These are phyloP conservation scores for Talaromyces adpressus DNA, from an alignment of 495 filamentous ascomycete genomes.

Conservation along the genomic window DNA sequence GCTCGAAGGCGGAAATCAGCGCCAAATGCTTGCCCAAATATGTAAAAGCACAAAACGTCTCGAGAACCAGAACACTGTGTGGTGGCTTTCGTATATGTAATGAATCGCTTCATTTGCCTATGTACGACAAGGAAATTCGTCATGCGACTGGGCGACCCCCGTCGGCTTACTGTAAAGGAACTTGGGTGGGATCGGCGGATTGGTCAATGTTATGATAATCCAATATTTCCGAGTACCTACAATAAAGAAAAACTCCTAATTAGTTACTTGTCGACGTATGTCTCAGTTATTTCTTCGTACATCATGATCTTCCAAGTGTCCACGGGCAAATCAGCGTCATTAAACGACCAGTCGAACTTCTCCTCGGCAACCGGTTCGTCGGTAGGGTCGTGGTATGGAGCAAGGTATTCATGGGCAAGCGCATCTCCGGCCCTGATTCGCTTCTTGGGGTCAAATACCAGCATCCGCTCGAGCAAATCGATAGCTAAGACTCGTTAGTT, in stretches of 20 bases:
- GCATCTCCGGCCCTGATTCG: conserved; percentile 78
- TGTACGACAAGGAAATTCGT: conserved; percentile 6
- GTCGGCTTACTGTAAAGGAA: conserved; percentile 5
- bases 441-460: conserved; percentile 94
- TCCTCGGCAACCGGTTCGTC: conserved; percentile 94
- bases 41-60: conserved; percentile 2
- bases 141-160: background rate
- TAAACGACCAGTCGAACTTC: conserved; percentile 99
- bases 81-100: conserved; percentile 1
- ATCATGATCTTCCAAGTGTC: conserved; percentile 99
- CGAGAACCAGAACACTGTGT: background rate
- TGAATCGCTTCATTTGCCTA: conserved; percentile 4
- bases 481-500: conserved; percentile 52
- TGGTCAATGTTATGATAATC: conserved; percentile 96
- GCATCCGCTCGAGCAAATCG: conserved; percentile 91
- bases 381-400: conserved; percentile 93
- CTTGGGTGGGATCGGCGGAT: conserved; percentile 29
- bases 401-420: conserved; percentile 85
- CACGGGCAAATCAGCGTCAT: conserved; percentile 93
- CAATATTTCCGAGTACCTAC: conserved; percentile 97
- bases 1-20: background rate
- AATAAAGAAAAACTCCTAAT: background rate
- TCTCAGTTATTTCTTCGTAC: conserved; percentile 41
- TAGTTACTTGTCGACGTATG: background rate
- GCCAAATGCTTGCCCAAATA: conserved; percentile 6